Conservation (phyloP, 352 stramenopile species). For the Phytopythium chamaehyphon region DNA sequence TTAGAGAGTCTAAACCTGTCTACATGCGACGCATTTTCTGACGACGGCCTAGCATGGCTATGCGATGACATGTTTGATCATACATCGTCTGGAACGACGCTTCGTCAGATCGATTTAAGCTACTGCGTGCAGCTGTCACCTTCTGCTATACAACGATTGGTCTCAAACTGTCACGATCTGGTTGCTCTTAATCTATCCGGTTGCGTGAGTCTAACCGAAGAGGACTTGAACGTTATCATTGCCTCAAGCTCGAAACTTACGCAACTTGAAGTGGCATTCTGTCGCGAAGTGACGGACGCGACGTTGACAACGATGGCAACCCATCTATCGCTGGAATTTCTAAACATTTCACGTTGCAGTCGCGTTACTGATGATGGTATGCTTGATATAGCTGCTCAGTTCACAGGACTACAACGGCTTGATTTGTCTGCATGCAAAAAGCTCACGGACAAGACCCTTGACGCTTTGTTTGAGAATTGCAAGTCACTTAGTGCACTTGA, state of each 20-base stretch:
- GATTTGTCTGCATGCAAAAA: conserved; percentile 81
- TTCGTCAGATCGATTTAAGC: conserved; percentile 71
- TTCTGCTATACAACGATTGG: conserved; percentile 43
- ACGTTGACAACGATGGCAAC: conserved; percentile 65
- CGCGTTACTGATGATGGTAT: conserved; percentile 87
- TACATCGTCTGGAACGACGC: conserved; percentile 25
- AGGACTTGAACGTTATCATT: conserved; percentile 68
- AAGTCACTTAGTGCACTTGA: conserved; percentile 66
- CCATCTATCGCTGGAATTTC: conserved; percentile 72
- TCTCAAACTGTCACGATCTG: conserved; percentile 51
- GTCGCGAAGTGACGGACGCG: conserved; percentile 77
- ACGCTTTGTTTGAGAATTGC: conserved; percentile 48
- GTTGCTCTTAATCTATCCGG: conserved; percentile 81
- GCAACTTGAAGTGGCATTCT: conserved; percentile 72
- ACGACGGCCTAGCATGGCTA: conserved; percentile 57
- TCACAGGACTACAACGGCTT: conserved; percentile 54
- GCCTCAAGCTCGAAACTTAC: conserved; percentile 63
- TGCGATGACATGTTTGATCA: conserved; percentile 67
- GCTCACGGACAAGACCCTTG: conserved; percentile 60
- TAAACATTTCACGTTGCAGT: conserved; percentile 62
- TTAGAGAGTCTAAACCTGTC: conserved; percentile 54
- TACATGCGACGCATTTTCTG: conserved; percentile 55
- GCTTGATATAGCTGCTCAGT: conserved; percentile 70
- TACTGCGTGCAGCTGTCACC: conserved; percentile 76
- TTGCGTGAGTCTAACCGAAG: conserved; percentile 68